These are phyloP conservation scores for Beta vulgaris DNA, from an alignment of 148 eudicot species.

Conservation along the genomic window DNA sequence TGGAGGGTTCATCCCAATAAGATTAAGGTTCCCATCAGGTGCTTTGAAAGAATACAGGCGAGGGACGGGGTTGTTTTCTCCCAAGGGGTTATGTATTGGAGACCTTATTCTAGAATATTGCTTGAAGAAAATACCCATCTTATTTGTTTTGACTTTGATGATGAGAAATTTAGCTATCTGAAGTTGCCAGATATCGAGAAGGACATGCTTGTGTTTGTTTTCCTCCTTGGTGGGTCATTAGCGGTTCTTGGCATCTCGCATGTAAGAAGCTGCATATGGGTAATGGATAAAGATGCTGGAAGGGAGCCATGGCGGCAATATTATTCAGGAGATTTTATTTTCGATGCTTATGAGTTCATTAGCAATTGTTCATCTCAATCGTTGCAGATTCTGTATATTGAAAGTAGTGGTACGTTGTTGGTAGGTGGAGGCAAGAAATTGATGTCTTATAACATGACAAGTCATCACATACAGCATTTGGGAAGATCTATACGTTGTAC, in stretches of 20 bases:
- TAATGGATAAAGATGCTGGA: background rate
- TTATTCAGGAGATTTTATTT: background rate
- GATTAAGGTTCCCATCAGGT: too few species aligned
- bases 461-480: background rate
- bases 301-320: background rate
- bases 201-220: background rate
- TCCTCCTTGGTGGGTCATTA: conserved; percentile 3
- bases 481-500: background rate
- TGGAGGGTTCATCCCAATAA: too few species aligned
- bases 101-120: background rate
- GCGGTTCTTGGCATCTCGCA: background rate
- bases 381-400: background rate
- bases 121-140: background rate
- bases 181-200: background rate
- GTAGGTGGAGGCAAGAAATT: background rate
- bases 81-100: conserved; percentile 6
- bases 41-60: background rate
- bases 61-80: background rate
- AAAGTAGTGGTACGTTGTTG: background rate
- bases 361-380: too few species aligned
- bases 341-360: background rate
- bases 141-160: background rate
- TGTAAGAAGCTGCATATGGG: background rate
- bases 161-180: background rate
- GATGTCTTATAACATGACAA: background rate